Evolutionary conservation across 1,284 basidiomycete genomes (phyloP).

Genomic region (Puccinia triticina): DNA sequence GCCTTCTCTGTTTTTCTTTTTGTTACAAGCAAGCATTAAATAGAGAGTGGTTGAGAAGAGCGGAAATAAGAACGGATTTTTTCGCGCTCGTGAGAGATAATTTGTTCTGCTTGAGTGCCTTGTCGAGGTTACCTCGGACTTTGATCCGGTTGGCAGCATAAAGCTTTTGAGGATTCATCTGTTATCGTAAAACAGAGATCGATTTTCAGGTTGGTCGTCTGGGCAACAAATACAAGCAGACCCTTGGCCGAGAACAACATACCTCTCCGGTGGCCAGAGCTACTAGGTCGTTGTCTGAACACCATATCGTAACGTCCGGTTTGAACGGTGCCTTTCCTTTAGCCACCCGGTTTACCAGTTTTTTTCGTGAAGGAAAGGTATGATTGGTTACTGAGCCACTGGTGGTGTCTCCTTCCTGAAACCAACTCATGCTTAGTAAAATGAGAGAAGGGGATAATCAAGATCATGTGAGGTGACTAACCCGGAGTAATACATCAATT

Average conservation of each 20-base stretch:
- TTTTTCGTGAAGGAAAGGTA: conserved; percentile 40
- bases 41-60: too few species aligned
- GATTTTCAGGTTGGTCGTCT: neutral
- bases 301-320: conserved; percentile 50
- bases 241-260: neutral
- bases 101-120: conserved; percentile 42
- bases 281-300: conserved; percentile 46
- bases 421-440: neutral
- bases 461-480: neutral
- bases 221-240: neutral
- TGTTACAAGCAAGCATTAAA: too few species aligned
- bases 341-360: conserved; percentile 41
- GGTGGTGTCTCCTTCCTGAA: conserved; percentile 1
- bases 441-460: neutral
- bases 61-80: too few species aligned
- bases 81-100: conserved; percentile 47
- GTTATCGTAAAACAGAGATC: neutral
- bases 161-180: conserved; percentile 51
- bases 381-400: neutral
- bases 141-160: conserved; percentile 50
- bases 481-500: conserved; percentile 41
- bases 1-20: too few species aligned
- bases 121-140: conserved; percentile 48
- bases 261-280: conserved; percentile 49
- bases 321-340: conserved; percentile 49